phyloP scores from a whole-genome alignment of 2,329 filamentous ascomycete species.

The Pestalotiopsis sp. region DNA sequence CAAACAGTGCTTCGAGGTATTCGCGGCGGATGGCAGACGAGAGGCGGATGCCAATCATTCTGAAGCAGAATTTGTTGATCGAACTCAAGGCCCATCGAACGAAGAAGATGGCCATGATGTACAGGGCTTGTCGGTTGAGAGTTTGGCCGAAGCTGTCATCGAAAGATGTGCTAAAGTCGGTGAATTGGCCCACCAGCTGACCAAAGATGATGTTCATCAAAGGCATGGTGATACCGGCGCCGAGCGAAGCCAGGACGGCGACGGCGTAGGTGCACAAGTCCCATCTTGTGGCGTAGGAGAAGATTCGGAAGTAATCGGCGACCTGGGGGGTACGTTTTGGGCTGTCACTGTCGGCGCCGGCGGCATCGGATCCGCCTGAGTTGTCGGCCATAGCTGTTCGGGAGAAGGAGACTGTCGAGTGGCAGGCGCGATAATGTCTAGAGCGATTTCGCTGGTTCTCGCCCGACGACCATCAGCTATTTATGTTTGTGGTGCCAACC shows the following conservation, averaged over 20 bases:
- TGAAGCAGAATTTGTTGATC: conserved; percentile 59
- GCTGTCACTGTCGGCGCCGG: not conserved
- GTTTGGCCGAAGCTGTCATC: conserved; percentile 37
- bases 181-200: conserved; percentile 50
- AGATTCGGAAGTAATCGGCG: conserved; percentile 34
- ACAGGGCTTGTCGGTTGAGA: conserved; percentile 53
- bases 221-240: conserved; percentile 44
- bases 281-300: conserved; percentile 51
- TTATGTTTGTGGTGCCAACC: no score
- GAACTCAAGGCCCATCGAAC: conserved; percentile 65
- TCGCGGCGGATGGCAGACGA: conserved; percentile 61
- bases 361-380: not conserved
- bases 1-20: conserved; percentile 64
- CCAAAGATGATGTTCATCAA: conserved; percentile 61
- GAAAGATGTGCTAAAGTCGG: conserved; percentile 34
- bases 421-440: not conserved
- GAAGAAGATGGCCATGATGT: conserved; percentile 71
- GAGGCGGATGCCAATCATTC: conserved; percentile 60
- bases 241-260: conserved; percentile 38
- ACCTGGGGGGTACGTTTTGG: not conserved
- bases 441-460: no score
- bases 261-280: conserved; percentile 47
- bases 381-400: not conserved
- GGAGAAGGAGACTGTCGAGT: not conserved
- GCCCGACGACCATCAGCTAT: no score